phyloP scores from a whole-genome alignment of 2,329 filamentous ascomycete species.

The Venturia asperata region DNA sequence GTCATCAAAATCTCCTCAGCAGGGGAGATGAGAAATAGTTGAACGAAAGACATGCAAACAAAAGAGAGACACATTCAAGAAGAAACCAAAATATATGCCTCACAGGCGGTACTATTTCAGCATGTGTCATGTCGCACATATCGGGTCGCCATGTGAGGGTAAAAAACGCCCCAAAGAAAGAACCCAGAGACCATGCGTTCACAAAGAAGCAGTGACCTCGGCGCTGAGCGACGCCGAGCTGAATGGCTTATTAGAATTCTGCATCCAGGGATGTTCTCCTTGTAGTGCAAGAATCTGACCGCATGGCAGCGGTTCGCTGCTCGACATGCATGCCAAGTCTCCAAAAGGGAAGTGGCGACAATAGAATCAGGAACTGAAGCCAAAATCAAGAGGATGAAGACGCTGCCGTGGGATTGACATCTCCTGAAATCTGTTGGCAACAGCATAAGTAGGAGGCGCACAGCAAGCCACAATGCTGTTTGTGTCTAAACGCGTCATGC shows the following conservation, averaged over 20 bases:
- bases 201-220: not conserved
- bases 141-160: not conserved
- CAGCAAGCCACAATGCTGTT: not conserved
- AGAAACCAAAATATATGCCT: not conserved
- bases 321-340: not conserved
- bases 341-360: not conserved
- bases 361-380: not conserved
- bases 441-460: not conserved
- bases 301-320: not conserved
- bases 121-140: not conserved
- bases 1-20: not conserved
- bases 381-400: too few species aligned
- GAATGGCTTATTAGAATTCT: not conserved
- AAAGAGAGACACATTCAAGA: not conserved
- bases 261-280: not conserved
- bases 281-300: not conserved
- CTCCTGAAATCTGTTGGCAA: not conserved
- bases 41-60: not conserved
- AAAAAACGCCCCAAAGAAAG: not conserved
- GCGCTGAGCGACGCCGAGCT: not conserved
- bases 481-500: not conserved
- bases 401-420: too few species aligned
- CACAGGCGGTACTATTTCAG: not conserved
- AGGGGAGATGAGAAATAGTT: not conserved
- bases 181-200: not conserved